Evolutionary conservation across 2,329 filamentous ascomycete species (phyloP), one percentile per base, ranked within the genome.

Genomic region (Xylaria sp.): DNA sequence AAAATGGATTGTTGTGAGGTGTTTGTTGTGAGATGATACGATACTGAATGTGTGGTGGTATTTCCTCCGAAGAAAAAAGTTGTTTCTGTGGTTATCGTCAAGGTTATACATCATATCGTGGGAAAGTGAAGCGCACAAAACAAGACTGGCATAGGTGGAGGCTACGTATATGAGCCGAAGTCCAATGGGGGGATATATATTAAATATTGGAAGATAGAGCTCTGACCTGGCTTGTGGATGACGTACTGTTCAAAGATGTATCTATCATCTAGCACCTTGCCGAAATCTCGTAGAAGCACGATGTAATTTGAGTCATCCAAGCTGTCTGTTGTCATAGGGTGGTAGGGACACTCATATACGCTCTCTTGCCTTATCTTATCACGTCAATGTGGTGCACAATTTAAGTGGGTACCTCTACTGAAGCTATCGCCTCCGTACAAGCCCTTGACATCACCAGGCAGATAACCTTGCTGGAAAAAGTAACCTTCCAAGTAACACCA

Each of bases 341-440:
- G 5, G 51, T n/a, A 28, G 28, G 28, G 4, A 28, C 28, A 4
- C 2, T 28, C 2, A 28, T 28, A 28, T 28, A 28, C 28, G 28
- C 28, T 41, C 10, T 41, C 13, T 59, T 15, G 31, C 43, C 63
- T 68, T 74, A 74, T 73, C 72, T 74, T 70, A 72, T 73, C 65
- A 36, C 58, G 10, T 58, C 28, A 25, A 8, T 20, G 36, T 57
- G 62, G 51, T 20, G 39, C 52, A 62, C 15, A 43, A 18, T 39
- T 49, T 54, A 61, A 66, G 68, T 65, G 62, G 61, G n/a, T 55
- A 68, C 46, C 36, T 65, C 39, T 52, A 33, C 7, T 58, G n/a
- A 36, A 49, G 52, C 28, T 36, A 33, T 25, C 28, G 33, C 13
- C 13, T 43, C 20, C n/a, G n/a, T 20, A 9, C 61, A 56, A 64